Evolutionary conservation across 352 stramenopile genomes (phyloP), one percentile per base, ranked within the genome.

Genomic region (Phytophthora melonis): DNA sequence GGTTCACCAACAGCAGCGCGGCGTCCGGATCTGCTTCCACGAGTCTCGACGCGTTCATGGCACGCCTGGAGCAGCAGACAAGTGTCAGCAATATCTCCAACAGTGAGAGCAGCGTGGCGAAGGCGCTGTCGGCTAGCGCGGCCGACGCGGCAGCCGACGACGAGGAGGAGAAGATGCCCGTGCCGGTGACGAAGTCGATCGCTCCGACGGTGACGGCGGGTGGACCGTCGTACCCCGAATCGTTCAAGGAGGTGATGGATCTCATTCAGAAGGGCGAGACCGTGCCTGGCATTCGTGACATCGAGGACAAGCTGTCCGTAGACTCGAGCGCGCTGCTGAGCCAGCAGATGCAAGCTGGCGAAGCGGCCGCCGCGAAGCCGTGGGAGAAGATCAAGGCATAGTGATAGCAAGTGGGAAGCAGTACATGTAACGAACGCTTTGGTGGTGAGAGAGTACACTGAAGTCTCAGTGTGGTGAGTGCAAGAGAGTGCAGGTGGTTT

Each of bases 201-300:
- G 65, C 66, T 54, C 61, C 70, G 27, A 76, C 65, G 1, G 63
- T 66, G 52, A 73, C 60, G 18, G 58, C 43, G 5, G 63, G 50
- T 2, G 79, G 81, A 3, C 87, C 87, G 19, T 66, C 81, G 25
- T 93, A 91, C 58, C 87, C 87, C 0, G 78, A 90, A 59, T 92
- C 87, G 5, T 94, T 94, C 63, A 87, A 77, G 9, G 84, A 94
- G 8, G 84, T 94, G 34, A 90, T 92, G 84, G 80, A 89, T 70
- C 77, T 92, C 68, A 75, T 94, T 47, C 86, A 92, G 63, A 90
- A 90, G 68, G 85, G 85, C 13, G 87, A 93, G 59, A 78, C 72
- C 10, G 85, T 93, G n/a, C 85, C 87, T 5, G 87, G 85, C 6
- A 92, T 93, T 66, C 83, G 87, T 19, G 78, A 92, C 23, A 92